phyloP scores from a whole-genome alignment of 768 basidiomycete species.

The Tylopilus cervinicoccineus region DNA sequence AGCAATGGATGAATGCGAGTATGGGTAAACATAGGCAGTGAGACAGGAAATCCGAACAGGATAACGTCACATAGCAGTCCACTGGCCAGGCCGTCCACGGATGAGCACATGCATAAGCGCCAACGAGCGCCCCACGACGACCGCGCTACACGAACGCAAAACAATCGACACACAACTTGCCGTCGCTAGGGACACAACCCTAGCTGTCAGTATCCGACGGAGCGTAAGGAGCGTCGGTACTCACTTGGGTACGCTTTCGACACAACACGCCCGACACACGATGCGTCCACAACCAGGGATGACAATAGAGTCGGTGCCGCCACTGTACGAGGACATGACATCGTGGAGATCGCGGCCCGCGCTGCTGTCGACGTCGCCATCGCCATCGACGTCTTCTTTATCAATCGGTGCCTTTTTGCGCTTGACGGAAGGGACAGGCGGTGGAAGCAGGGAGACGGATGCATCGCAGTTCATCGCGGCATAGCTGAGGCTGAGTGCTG shows the following conservation, averaged over 20 bases:
- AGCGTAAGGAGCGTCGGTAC: conserved; percentile 3
- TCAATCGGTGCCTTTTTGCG: conserved; percentile 29
- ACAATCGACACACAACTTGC: conserved; percentile 30
- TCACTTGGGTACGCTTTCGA: conserved; percentile 35
- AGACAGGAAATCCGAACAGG: neutral
- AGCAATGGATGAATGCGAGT: conserved; percentile 3
- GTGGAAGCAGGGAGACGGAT: neutral
- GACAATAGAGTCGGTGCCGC: conserved; percentile 8
- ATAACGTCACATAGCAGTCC: neutral
- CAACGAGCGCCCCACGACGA: neutral
- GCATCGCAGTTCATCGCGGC: conserved; percentile 22
- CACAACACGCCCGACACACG: conserved; percentile 33
- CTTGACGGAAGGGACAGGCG: conserved; percentile 10
- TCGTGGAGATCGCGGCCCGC: conserved; percentile 1
- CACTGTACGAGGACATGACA: neutral
- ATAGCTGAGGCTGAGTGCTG: conserved; percentile 21
- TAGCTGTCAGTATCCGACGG: conserved; percentile 5
- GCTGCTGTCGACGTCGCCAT: neutral
- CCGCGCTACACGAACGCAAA: conserved; percentile 22
- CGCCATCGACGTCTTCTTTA: conserved; percentile 16
- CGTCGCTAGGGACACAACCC: conserved; percentile 23
- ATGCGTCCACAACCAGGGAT: conserved; percentile 33
- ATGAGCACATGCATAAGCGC: neutral
- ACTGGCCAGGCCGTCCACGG: neutral
- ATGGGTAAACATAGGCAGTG: conserved; percentile 2